A percentile compares a stretch with the other conserved stretches of the same genome.
Evolutionary conservation across 108 stramenopile species (phyloP).

Genomic region (Poteriospumella lacustris): DNA sequence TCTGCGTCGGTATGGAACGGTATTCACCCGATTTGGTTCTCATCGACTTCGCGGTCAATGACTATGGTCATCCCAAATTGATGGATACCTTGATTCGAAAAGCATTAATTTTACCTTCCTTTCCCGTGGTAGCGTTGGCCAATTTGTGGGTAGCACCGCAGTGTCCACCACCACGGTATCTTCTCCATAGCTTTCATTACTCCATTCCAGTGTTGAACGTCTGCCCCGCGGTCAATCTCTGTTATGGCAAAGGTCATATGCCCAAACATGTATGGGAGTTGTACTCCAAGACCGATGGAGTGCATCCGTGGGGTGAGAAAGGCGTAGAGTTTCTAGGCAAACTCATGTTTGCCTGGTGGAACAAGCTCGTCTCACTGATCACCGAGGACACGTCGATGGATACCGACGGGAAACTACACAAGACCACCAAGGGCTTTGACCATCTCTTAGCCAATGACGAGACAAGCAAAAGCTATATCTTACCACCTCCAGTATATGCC

Average conservation of each 20-base stretch:
- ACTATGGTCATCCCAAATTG: slow-evolving; percentile 20
- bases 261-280: not conserved
- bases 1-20: not conserved
- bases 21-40: slow-evolving; percentile 15
- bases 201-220: not conserved
- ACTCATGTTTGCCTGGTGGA: slow-evolving; percentile 17
- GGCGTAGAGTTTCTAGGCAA: not conserved
- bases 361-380: not conserved
- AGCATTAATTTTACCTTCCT: not conserved
- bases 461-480: not conserved
- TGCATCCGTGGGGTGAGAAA: slow-evolving; percentile 11
- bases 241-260: slow-evolving; percentile 1
- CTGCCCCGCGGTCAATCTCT: not conserved
- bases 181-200: not conserved
- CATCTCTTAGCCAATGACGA: not conserved
- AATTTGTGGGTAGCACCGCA: not conserved
- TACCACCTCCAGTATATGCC: not conserved
- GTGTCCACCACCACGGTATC: slow-evolving; percentile 14
- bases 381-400: not conserved
- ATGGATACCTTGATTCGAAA: not conserved
- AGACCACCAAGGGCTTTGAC: not conserved
- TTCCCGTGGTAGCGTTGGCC: not conserved
- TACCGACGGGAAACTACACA: not conserved
- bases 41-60: slow-evolving; percentile 11
- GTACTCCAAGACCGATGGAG: slow-evolving; percentile 4